A percentile compares a stretch with the other conserved stretches of the same genome.
Evolutionary conservation across 164 flowering plant genomes (phyloP).

Genomic region (Amborella trichopoda): DNA sequence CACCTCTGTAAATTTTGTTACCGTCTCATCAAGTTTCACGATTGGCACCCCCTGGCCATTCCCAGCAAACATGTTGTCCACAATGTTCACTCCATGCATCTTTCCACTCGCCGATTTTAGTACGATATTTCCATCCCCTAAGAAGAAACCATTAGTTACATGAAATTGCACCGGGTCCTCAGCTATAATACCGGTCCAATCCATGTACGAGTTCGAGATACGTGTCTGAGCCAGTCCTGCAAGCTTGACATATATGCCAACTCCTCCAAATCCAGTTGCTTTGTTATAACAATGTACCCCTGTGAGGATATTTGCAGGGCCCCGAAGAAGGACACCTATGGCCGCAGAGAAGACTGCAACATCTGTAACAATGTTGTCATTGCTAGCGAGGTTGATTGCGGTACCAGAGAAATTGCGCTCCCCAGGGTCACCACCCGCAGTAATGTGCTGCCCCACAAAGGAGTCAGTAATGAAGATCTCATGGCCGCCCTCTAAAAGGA

Average conservation of each 20-base stretch:
- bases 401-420: conserved; percentile 43
- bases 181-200: conserved; percentile 31
- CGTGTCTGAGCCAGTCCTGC: conserved; percentile 21
- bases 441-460: conserved; percentile 16
- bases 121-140: conserved; percentile 41
- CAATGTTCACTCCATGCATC: conserved; percentile 32
- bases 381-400: conserved; percentile 18
- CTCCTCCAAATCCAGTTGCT: conserved; percentile 43
- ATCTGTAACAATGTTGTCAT: conserved; percentile 46
- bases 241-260: conserved; percentile 20
- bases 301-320: conserved; percentile 41
- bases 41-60: conserved; percentile 11
- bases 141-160: conserved; percentile 31
- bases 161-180: conserved; percentile 54
- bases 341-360: conserved; percentile 47
- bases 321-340: conserved; percentile 26
- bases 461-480: conserved; percentile 12
- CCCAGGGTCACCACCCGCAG: conserved; percentile 32
- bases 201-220: conserved; percentile 42
- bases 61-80: conserved; percentile 42
- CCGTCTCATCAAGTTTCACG: conserved; percentile 17
- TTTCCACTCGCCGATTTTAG: conserved; percentile 28
- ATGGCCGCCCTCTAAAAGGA: conserved; percentile 10
- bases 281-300: conserved; percentile 62
- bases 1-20: conserved; percentile 11